Evolutionary conservation across 305 asterid genomes (phyloP), one percentile per base, ranked within the genome.

Genomic region (Fraxinus xanthoxyloides): DNA sequence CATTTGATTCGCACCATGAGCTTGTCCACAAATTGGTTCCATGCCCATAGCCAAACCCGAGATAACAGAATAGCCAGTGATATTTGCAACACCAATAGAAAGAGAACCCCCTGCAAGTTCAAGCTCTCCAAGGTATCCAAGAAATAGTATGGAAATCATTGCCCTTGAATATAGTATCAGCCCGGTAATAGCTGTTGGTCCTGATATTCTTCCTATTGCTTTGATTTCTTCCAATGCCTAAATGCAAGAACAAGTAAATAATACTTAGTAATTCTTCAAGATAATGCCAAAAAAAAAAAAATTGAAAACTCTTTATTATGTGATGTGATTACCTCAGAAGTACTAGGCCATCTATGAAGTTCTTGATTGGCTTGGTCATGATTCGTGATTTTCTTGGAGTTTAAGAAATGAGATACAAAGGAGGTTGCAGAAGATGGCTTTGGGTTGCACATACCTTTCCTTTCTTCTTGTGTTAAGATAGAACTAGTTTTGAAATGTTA

Each of bases 21-120:
- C 98, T 79, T 95, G 99, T 23, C 99, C 98, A 82, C 97, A 92
- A 7, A 95, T 92, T 23, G 99, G 98, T 86, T 95, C 99, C 99
- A 95, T 95, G 4, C 99, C 99, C 99, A 95, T 92, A 19, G 99
- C 98, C 7, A 95, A 79, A 23, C 99, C 99, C 2, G 98, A 92
- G 82, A 95, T 93, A 7, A 95, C 94, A 8, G 99, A 95, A 92
- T 95, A 95, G 10, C 99, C 98, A 1, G 97, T 95, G 65, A 95
- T 95, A 84, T 95, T 95, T 1, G 99, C 98, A 3, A 95, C 94
- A 4, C 99, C 95, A 13, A 93, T 95, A 6, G 99, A 88, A 26
- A 95, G 92, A 0, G 99, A 93, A 0, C 99, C 99, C 0, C 97
- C 99, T 0, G 99, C 99, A 0, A 95, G 96, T 67, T 92, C 97